Conservation (phyloP, 805 yeast species). For the Sugiyamaella qingdaonensis region DNA sequence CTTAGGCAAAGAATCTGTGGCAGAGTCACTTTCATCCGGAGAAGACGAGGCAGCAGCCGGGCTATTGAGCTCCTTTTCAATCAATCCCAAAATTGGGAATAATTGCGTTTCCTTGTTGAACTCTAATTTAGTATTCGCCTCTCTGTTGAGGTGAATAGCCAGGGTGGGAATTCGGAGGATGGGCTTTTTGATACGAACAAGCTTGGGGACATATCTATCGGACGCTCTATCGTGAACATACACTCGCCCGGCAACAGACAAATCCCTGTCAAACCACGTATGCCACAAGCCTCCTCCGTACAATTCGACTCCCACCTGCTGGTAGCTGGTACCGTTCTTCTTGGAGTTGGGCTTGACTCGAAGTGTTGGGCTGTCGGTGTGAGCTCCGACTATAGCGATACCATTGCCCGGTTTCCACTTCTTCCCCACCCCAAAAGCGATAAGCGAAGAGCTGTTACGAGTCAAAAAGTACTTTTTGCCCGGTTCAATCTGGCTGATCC, state of each 20-base stretch:
- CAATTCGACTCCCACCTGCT: conserved; percentile 87
- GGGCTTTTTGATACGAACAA: conserved; percentile 80
- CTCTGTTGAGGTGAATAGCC: conserved; percentile 86
- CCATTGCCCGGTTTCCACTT: conserved; percentile 74
- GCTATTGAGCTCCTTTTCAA: conserved; percentile 36
- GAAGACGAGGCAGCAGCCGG: conserved; percentile 21
- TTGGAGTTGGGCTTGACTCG: conserved; percentile 87
- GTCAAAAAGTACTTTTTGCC: conserved; percentile 80
- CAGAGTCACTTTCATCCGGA: conserved; percentile 13
- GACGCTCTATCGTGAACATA: conserved; percentile 48
- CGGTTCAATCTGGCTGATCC: conserved; percentile 54
- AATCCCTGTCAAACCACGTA: conserved; percentile 94
- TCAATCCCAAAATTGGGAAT: conserved; percentile 76
- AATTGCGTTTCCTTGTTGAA: conserved; percentile 85
- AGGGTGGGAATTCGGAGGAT: conserved; percentile 86
- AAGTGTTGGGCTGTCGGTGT: conserved; percentile 89
- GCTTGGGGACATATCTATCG: conserved; percentile 54
- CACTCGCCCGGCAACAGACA: conserved; percentile 88
- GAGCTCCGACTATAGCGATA: conserved; percentile 88
- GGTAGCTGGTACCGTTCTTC: conserved; percentile 55
- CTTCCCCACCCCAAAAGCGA: conserved; percentile 81
- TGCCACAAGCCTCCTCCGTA: conserved; percentile 98
- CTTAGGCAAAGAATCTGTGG: conserved; percentile 29
- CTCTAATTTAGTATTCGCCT: conserved; percentile 71
- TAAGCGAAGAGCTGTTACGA: conserved; percentile 81